Evolutionary conservation across 2,329 filamentous ascomycete genomes (phyloP).

Genomic region (Fusarium tjaetaba): DNA sequence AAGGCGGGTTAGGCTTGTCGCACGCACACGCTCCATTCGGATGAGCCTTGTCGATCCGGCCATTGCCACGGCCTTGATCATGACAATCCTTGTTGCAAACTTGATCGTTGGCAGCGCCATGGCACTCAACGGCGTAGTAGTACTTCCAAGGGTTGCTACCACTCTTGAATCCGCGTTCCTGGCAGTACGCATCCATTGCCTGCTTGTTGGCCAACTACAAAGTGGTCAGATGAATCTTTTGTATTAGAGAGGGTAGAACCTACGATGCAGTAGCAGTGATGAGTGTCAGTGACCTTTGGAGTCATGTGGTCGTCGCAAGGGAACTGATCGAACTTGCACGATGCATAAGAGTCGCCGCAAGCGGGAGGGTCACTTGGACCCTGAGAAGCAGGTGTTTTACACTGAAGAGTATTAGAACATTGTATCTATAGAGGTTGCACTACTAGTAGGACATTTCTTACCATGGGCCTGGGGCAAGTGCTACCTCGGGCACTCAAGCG

Average conservation of each 20-base stretch:
- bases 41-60: background rate
- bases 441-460: rapidly evolving
- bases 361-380: background rate
- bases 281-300: background rate
- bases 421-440: rapidly evolving
- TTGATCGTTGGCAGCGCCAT: background rate
- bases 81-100: too few species aligned
- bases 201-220: rapidly evolving
- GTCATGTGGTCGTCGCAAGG: background rate
- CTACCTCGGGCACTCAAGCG: background rate
- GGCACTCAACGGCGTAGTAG: background rate
- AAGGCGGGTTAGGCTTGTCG: too few species aligned
- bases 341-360: background rate
- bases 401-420: background rate
- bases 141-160: background rate
- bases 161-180: background rate
- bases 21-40: background rate
- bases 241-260: rapidly evolving
- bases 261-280: background rate
- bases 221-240: rapidly evolving
- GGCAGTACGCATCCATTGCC: background rate
- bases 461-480: background rate
- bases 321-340: background rate
- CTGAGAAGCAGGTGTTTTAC: rapidly evolving
- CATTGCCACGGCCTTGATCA: background rate